Percentiles rank a stretch among this genome's conserved stretches.
Evolutionary conservation across 1,139 yeast genomes (phyloP).

Genomic region (Suhomyces ambrosiae): DNA sequence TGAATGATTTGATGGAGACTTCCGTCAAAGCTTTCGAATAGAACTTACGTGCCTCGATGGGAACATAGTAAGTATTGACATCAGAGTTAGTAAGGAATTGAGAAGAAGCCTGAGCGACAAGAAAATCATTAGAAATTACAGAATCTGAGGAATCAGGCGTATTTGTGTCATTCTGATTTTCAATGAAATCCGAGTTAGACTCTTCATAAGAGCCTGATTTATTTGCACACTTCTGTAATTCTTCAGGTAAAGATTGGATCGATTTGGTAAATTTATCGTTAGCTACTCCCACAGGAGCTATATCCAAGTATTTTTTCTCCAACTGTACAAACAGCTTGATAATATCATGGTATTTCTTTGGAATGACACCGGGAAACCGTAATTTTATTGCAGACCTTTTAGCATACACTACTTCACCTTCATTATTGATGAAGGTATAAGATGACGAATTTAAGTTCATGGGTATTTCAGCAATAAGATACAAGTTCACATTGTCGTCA

Average conservation of each 20-base stretch:
- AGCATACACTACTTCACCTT: conserved; percentile 58
- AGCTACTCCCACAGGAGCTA: conserved; percentile 46
- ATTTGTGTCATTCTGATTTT: background rate
- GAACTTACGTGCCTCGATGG: conserved; percentile 35
- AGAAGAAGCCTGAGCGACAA: conserved; percentile 43
- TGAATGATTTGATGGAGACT: conserved; percentile 29
- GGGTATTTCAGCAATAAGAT: conserved; percentile 38
- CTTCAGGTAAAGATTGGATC: conserved; percentile 25
- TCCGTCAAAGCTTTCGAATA: conserved; percentile 32
- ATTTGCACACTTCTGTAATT: conserved; percentile 15
- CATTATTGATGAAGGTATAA: conserved; percentile 56
- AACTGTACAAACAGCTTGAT: conserved; percentile 31
- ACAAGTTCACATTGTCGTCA: conserved; percentile 34
- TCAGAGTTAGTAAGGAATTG: conserved; percentile 39
- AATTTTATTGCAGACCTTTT: conserved; percentile 47
- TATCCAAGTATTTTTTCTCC: conserved; percentile 35
- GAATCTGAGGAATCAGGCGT: background rate
- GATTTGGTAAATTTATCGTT: conserved; percentile 36
- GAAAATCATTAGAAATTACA: conserved; percentile 25
- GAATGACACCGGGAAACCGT: conserved; percentile 58
- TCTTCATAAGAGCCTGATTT: too few species aligned
- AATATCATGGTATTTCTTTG: conserved; percentile 25
- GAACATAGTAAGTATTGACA: conserved; percentile 43
- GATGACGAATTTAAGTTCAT: conserved; percentile 25
- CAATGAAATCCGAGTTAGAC: conserved; percentile 1